Evolutionary conservation across 2,329 filamentous ascomycete genomes (phyloP), one percentile per base, ranked within the genome.

Genomic region (Clarireedia sp.): DNA sequence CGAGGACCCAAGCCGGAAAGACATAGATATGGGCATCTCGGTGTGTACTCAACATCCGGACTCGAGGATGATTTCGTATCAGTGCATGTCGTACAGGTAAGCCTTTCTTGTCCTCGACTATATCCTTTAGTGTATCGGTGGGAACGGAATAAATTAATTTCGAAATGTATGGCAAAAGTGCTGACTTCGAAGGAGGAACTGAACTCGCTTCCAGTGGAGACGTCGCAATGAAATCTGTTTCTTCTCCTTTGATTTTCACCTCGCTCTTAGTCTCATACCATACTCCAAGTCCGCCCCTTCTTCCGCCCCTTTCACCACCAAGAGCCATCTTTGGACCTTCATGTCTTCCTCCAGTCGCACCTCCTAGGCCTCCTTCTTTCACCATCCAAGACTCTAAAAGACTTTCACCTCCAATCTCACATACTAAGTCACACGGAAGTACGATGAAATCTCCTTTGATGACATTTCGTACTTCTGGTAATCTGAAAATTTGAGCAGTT

Each of bases 11-110:
- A 62, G 83, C 83, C 0, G 94, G 94, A 62, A 99, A 89, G 60
- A 99, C 83, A 71, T 99, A 99, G 56, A 97, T 86, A 68, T 97
- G 92, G 0, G 92, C 89, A 69, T 97, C 92, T 43, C 94, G 82
- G 69, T 95, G 86, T 3, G 85, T 89, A 14, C 85, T 92, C 57
- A 91, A 78, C 78, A 96, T 86, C 63, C 86, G 86, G 43, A 95
- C 77, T 36, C 83, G 82, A 9, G 89, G 83, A 66, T 95, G 85
- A 61, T 82, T 82, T 56, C 83, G 80, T 12, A 96, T 74, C 29
- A 96, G 77, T 3, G 84, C 83, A 65, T 92, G 86, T 3, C 92
- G 83, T 44, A 95, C 72, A 0, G 88, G 83, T 47, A 91, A 77
- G 12, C 80, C 79, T 59, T 87, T 89, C 62, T 86, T 82, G 41